Evolutionary conservation across 495 filamentous ascomycete genomes (phyloP), one percentile per base, ranked within the genome.

Genomic region (Trichoderma virens): DNA sequence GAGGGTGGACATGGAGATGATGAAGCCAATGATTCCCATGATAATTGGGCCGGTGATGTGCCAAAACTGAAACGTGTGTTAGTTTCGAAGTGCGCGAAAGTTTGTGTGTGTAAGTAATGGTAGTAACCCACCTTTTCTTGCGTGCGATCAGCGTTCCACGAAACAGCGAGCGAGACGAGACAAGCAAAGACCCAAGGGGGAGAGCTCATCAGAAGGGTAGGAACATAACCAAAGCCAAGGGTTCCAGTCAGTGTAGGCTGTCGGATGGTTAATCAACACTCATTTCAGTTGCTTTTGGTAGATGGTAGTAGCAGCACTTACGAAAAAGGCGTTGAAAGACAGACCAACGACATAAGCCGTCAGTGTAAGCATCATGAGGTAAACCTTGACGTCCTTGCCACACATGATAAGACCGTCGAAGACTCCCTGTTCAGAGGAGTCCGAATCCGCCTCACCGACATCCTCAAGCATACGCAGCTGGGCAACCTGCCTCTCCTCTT

Each of bases 161-260:
- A 83, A 68, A 91, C 92, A 34, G 80, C 28, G 65, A 90, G 86
- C 32, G 88, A 85, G 20, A 83, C 82, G 27, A 91, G 78, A 34
- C 91, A 87, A 35, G 86, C 83, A 23, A 92, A 80, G 6, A 82
- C 81, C 75, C 89, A 90, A 9, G 88, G 88, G 0, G 90, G 90
- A 0, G 86, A 85, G 60, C 88, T 91, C 63, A 94, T 83, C 5
- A 91, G 82, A 7, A 93, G 83, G 0, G 90, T 88, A 20, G 82
- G 74, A 62, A 90, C 85, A n/a, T 83, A 82, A 67, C 71, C 75
- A 69, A 86, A 91, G 31, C 88, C 83, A 1, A 94, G 79, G 1
- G 90, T 92, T 32, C 79, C 76, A 11, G 92, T 90, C 31, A 94
- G 85, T 1, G 90, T 90, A 0, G 90, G 90, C 79, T 93, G 88